A percentile compares a stretch with the other conserved stretches of the same genome.
phyloP scores from a whole-genome alignment of 192 early-diverging fungal species.

The Coemansia sp. region DNA sequence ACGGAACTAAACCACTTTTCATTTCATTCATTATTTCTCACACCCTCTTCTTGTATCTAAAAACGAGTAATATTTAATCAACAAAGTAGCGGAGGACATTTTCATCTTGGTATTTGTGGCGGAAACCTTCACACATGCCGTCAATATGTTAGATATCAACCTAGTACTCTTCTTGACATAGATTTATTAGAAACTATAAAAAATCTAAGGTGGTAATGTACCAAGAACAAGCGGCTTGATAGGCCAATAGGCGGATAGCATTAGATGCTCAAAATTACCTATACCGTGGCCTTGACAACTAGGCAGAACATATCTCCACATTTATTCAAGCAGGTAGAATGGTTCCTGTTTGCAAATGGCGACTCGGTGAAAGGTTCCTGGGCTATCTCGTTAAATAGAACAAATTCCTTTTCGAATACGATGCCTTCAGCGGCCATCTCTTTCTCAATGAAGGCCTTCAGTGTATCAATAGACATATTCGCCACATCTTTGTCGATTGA shows the following conservation, averaged over 20 bases:
- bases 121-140: too few relatives aligned
- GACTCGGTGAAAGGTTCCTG: background rate
- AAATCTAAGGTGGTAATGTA: background rate
- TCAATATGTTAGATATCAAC: too few relatives aligned
- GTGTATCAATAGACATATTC: background rate
- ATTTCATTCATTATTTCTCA: background rate
- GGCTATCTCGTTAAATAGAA: background rate
- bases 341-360: background rate
- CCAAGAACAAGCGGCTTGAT: background rate
- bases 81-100: too few relatives aligned
- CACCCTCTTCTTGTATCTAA: background rate
- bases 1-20: slow-evolving; percentile 20
- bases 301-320: background rate
- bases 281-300: background rate
- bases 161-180: too few relatives aligned
- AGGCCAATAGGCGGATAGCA: background rate
- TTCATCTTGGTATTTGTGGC: too few relatives aligned
- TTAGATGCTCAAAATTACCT: background rate
- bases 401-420: background rate
- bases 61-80: background rate
- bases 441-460: background rate
- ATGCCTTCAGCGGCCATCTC: background rate
- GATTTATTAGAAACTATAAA: too few relatives aligned
- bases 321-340: background rate
- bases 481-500: background rate